Conservation (phyloP, 129 eudicot genomes). For the Pulicaria dysenterica region DNA sequence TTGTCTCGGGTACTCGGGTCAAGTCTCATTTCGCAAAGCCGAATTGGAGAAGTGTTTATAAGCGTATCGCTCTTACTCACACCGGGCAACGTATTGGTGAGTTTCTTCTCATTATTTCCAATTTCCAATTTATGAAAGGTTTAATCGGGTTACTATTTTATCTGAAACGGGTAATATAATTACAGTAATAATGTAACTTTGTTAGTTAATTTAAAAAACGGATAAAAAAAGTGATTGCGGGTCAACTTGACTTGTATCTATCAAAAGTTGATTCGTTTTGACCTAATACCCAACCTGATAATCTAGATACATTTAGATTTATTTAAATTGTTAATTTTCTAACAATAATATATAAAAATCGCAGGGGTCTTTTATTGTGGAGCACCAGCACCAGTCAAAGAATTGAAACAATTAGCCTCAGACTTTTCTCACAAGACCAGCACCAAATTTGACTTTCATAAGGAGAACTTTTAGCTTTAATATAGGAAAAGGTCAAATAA, state of each 20-base stretch:
- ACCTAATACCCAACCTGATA: not conserved
- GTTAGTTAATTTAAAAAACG: no score
- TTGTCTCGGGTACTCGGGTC: conserved; percentile 76
- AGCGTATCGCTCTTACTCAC: conserved; percentile 53
- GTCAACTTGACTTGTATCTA: no score
- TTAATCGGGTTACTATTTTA: no score
- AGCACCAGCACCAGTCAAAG: conserved; percentile 51
- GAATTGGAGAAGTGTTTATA: conserved; percentile 58
- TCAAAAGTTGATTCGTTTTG: not conserved
- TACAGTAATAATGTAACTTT: no score
- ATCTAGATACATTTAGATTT: no score
- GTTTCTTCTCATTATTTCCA: conserved; percentile 4
- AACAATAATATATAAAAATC: conserved; percentile 6
- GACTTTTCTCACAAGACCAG: conserved; percentile 53
- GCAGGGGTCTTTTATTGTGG: conserved; percentile 74
- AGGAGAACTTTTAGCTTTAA: conserved; percentile 54
- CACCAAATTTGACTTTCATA: conserved; percentile 63
- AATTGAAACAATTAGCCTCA: conserved; percentile 48
- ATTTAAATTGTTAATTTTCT: not conserved
- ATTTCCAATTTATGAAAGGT: not conserved
- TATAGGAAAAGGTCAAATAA: not conserved
- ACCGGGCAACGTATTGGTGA: conserved; percentile 50
- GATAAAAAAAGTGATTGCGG: no score
- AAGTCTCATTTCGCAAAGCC: conserved; percentile 68
- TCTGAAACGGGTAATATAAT: no score